Evolutionary conservation across 225 moss, liverwort and hornwort species (phyloP).

Genomic region (Sphagnum contortum): DNA sequence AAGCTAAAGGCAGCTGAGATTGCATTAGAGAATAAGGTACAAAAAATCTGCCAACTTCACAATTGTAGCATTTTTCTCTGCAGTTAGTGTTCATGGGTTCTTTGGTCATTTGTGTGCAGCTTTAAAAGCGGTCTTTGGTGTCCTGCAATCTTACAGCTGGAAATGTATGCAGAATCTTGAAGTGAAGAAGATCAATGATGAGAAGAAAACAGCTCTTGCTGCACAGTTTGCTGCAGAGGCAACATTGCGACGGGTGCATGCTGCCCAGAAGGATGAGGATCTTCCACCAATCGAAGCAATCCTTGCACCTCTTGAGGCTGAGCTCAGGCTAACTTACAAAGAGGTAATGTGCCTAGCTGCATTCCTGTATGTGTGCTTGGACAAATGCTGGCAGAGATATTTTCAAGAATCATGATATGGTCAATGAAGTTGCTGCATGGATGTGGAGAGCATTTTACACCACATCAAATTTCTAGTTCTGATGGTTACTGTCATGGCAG

Average conservation of each 20-base stretch:
- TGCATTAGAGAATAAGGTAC: conserved; percentile 8
- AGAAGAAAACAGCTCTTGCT: conserved; percentile 14
- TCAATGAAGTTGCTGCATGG: too few relatives aligned
- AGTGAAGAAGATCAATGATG: conserved; percentile 15
- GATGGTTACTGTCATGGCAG: conserved; percentile 4
- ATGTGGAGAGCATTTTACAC: too few relatives aligned
- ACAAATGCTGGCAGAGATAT: too few relatives aligned
- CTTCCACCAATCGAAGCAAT: conserved; percentile 16
- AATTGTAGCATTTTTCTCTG: neutral
- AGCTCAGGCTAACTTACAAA: conserved; percentile 9
- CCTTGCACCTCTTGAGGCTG: conserved; percentile 15
- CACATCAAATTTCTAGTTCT: too few relatives aligned
- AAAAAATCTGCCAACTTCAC: too few relatives aligned
- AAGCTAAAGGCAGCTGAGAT: conserved; percentile 1
- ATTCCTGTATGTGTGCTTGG: too few relatives aligned
- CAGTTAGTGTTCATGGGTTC: neutral
- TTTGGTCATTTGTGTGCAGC: neutral
- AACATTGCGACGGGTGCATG: conserved; percentile 19
- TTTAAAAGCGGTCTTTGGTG: too few relatives aligned
- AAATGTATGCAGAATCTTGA: conserved; percentile 12
- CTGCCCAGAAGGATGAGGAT: conserved; percentile 20
- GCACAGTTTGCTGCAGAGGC: conserved; percentile 22
- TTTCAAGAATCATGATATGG: too few relatives aligned
- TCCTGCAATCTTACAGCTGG: neutral
- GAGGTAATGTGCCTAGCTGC: conserved; percentile 4